Base-by-base conservation (phyloP, 176 grass and related monocot genomes). In the Avena atlantica region DNA sequence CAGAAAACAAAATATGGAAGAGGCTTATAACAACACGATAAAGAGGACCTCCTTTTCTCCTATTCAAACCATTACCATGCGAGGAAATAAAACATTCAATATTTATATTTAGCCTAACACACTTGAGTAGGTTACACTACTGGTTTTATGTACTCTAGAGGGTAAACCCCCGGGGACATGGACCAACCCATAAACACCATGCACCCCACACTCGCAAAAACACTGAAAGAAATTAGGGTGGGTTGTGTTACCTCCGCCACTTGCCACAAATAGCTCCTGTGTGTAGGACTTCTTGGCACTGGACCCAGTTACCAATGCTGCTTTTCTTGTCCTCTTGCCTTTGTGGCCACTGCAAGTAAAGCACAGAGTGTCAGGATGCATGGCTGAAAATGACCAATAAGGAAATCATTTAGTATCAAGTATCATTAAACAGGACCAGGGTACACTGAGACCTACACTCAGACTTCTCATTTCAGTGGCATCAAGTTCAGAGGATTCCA, bases 221-320 rank as follows among this genome's bases (percentile, higher is more conserved):
- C 1, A 29, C 1, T 16, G 6, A 34, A 2, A 29, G 23, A 76
- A 82, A 63, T 77, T 50, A 20, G 40, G 63, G 44, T 60, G 24
- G 4, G 17, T 19, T 50, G 57, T 79, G 13, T 62, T 91, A 95
- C 93, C 93, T 92, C 62, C 93, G 89, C 93, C 93, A 95, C 84
- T 93, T 95, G 78, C 93, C 87, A 29, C 93, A 95, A 82, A 93
- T 48, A 89, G 70, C 83, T 74, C 85, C 87, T 29, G 77, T 81
- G 56, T 82, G 59, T 44, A 93, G 37, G 25, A 87, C 76, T 61
- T 86, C 91, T 81, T 74, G 85, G 79, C 93, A 95, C 44, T 95
- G 91, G 65, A 93, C 81, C 93, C 93, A 95, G 73, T 95, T 93
- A 82, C 84, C 75, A 17, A 87, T 68, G 58, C 76, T 83, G 27